Evolutionary conservation across 495 filamentous ascomycete species (phyloP), one percentile per base, ranked within the genome.

Genomic region (Massariosphaeria phaeospora): DNA sequence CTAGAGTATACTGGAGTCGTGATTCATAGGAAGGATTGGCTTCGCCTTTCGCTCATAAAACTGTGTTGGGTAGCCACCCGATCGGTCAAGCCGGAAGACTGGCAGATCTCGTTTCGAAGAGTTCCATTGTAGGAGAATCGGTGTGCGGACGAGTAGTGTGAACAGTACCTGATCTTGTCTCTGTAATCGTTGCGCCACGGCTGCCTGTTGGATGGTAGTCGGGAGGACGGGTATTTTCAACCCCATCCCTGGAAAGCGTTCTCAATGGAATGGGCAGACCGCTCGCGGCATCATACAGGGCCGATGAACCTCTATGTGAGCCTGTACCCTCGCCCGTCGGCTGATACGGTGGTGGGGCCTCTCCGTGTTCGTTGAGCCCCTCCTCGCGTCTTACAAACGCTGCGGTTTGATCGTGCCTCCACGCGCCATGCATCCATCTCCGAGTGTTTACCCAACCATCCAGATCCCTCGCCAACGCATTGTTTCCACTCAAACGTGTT

Each of bases 321-420:
- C 30, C 35, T 26, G 40, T 52, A 18, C 15, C 44, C 24, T 50
- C 43, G 27, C 40, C 46, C 44, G 38, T 51, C 3, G 66, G 60
- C 40, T 62, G 43, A 57, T 74, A 74, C 1, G 70, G 66, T 34
- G 72, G 72, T 8, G 72, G 72, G 8, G 72, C 67, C 52, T 73
- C 71, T 18, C 70, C 72, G 8, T 58, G 30, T 59, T 73, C 72
- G 58, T 74, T 64, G 23, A 74, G 52, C 24, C 72, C 72, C 50
- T 74, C 72, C 41, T 70, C 69, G 13, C 51, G 47, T 33, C 63
- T 55, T 1, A 49, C 25, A 23, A 47, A 23, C 2, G 27, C 48
- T 21, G 35, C 52, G 9, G 46, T 39, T 29, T 53, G 55, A 11
- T 57, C 57, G 10, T 42, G 54, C 44, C 67, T 52, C 57, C 65